phyloP scores from a whole-genome alignment of 441 rosid species.

The Populus trichocarpa region DNA sequence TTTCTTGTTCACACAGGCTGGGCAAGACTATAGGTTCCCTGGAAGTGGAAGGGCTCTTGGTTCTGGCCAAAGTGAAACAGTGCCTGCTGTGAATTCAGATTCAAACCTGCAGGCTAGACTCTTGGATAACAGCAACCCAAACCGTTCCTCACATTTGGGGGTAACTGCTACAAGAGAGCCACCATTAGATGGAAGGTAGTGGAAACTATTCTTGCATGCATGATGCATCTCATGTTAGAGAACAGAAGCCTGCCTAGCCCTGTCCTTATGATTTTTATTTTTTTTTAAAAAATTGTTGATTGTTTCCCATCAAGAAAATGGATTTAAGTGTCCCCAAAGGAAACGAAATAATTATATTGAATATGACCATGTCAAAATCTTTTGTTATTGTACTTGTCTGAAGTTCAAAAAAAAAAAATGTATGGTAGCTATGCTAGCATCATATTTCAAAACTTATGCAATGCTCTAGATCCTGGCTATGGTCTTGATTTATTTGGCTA shows the following conservation, averaged over 20 bases:
- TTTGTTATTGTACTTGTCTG: neutral
- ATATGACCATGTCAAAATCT: neutral
- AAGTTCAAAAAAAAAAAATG: too few species aligned
- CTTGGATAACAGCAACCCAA: slow-evolving; percentile 52
- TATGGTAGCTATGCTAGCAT: neutral
- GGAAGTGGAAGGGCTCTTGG: slow-evolving; percentile 77
- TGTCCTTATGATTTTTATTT: neutral
- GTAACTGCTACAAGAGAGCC: slow-evolving; percentile 35
- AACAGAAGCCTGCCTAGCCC: slow-evolving; percentile 1
- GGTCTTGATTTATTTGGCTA: neutral
- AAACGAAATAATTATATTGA: neutral
- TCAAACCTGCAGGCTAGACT: slow-evolving; percentile 79
- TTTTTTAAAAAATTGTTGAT: neutral
- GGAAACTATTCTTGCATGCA: slow-evolving; percentile 16
- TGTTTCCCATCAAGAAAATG: neutral
- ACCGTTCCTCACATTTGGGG: slow-evolving; percentile 35
- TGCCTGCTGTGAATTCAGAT: slow-evolving; percentile 48
- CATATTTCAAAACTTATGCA: neutral
- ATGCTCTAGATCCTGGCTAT: neutral
- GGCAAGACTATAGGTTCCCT: slow-evolving; percentile 71
- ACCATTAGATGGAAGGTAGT: slow-evolving; percentile 54
- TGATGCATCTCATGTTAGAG: slow-evolving; percentile 10
- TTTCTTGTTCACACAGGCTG: slow-evolving; percentile 38
- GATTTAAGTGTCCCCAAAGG: neutral
- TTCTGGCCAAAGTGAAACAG: slow-evolving; percentile 38